Conservation (phyloP, 352 stramenopile species). For the Pythium angustatum region DNA sequence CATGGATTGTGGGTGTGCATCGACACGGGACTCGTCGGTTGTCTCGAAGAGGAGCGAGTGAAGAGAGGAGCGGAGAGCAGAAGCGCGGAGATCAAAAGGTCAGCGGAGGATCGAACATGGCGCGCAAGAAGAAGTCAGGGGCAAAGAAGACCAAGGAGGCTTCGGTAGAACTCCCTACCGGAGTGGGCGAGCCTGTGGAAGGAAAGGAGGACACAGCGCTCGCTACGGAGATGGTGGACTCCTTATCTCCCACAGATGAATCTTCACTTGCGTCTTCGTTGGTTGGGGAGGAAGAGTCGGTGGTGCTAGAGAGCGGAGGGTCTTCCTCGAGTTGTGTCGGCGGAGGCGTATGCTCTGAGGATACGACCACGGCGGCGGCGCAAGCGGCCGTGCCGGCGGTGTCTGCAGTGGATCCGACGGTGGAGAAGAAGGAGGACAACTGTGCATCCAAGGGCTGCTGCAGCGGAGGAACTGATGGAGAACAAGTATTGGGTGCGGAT, state of each 20-base stretch:
- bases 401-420: not conserved
- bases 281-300: not conserved
- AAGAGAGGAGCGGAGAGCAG: slow-evolving; percentile 5
- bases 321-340: not conserved
- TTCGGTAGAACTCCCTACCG: slow-evolving; percentile 52
- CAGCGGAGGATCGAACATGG: slow-evolving; percentile 8
- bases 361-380: not conserved
- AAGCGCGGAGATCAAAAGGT: slow-evolving; percentile 3
- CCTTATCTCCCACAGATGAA: not conserved
- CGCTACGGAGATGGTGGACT: slow-evolving; percentile 28
- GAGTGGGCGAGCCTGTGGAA: not conserved
- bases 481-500: too few species aligned
- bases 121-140: slow-evolving; percentile 17
- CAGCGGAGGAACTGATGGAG: not conserved
- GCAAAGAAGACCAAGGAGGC: slow-evolving; percentile 25
- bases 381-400: not conserved
- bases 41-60: slow-evolving; percentile 2
- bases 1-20: slow-evolving; percentile 1
- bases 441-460: slow-evolving; percentile 17
- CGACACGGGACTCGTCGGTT: slow-evolving; percentile 14
- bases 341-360: not conserved
- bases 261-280: not conserved
- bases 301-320: not conserved
- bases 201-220: slow-evolving; percentile 26
- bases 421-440: not conserved